Percentiles rank a stretch among this genome's conserved stretches.
Conservation (phyloP, 495 filamentous ascomycete species). For the Lophiotrema nucula region DNA sequence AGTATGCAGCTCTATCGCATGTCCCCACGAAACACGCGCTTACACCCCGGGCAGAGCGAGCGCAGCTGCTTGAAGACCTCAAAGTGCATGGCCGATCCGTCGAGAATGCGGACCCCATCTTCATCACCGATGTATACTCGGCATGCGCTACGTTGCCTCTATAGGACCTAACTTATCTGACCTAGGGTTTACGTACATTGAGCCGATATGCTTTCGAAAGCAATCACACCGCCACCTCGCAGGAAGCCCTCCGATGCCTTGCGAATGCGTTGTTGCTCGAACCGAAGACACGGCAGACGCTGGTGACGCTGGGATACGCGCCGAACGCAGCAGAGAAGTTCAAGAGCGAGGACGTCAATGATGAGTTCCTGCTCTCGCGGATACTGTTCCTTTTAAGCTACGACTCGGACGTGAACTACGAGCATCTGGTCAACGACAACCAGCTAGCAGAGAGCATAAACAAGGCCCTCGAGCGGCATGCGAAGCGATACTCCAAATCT, state of each 20-base stretch:
- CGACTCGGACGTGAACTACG: slow-evolving; percentile 67
- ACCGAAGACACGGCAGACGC: slow-evolving; percentile 67
- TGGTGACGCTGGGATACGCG: slow-evolving; percentile 76
- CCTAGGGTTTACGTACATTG: slow-evolving; percentile 72
- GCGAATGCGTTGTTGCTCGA: slow-evolving; percentile 83
- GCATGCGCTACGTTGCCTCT: too few species aligned
- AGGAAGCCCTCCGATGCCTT: slow-evolving; percentile 77
- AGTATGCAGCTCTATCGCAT: slow-evolving; percentile 12
- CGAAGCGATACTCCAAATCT: slow-evolving; percentile 55
- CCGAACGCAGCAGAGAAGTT: slow-evolving; percentile 68
- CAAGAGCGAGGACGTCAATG: slow-evolving; percentile 73
- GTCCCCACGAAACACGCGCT: background rate
- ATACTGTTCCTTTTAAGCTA: slow-evolving; percentile 88
- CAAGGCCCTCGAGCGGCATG: slow-evolving; percentile 60
- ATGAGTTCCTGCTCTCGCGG: slow-evolving; percentile 83
- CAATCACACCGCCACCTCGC: slow-evolving; percentile 60
- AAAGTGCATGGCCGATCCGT: slow-evolving; percentile 76
- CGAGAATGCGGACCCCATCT: slow-evolving; percentile 72
- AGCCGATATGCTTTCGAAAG: slow-evolving; percentile 66
- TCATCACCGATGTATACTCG: slow-evolving; percentile 69
- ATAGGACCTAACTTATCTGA: too few species aligned
- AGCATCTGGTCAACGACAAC: slow-evolving; percentile 66
- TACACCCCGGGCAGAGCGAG: slow-evolving; percentile 30
- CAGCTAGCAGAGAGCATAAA: slow-evolving; percentile 68
- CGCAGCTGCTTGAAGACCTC: slow-evolving; percentile 60